Evolutionary conservation across 192 early-diverging fungal species (phyloP).

Genomic region (Mortierella hygrophila): DNA sequence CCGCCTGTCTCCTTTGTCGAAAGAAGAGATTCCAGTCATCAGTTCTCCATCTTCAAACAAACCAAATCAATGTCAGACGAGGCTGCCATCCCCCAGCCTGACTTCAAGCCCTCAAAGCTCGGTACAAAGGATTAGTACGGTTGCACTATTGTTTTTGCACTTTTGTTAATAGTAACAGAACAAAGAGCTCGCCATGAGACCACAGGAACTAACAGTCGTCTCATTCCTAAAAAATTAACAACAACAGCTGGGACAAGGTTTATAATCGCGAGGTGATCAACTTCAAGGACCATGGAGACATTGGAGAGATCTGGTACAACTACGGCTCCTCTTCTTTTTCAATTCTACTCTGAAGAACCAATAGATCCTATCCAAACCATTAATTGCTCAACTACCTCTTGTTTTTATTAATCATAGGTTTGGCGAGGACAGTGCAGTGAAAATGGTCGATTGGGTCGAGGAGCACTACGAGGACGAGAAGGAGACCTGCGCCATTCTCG

Average conservation of each 20-base stretch:
- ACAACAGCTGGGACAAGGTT: constrained; percentile 82
- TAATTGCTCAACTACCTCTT: neutral
- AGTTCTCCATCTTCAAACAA: neutral
- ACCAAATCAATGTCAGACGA: constrained; percentile 24
- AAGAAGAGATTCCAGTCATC: neutral
- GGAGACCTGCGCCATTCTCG: constrained; percentile 69
- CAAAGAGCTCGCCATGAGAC: neutral
- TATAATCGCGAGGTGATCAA: constrained; percentile 86
- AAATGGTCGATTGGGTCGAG: constrained; percentile 91
- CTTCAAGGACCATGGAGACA: constrained; percentile 86
- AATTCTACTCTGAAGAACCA: no score
- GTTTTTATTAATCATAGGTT: constrained; percentile 65
- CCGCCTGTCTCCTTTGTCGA: no score
- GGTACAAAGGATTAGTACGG: constrained; percentile 75
- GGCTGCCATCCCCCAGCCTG: constrained; percentile 38
- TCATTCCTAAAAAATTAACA: neutral
- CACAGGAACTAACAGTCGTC: neutral
- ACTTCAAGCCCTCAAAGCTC: constrained; percentile 67
- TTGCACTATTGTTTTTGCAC: neutral
- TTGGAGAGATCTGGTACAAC: constrained; percentile 88
- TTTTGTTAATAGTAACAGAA: neutral
- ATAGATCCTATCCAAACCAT: neutral
- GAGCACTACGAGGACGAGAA: constrained; percentile 41
- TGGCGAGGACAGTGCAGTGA: constrained; percentile 84
- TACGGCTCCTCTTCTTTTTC: neutral